Conservation (phyloP, 768 basidiomycete genomes). For the Amanita molliuscula region DNA sequence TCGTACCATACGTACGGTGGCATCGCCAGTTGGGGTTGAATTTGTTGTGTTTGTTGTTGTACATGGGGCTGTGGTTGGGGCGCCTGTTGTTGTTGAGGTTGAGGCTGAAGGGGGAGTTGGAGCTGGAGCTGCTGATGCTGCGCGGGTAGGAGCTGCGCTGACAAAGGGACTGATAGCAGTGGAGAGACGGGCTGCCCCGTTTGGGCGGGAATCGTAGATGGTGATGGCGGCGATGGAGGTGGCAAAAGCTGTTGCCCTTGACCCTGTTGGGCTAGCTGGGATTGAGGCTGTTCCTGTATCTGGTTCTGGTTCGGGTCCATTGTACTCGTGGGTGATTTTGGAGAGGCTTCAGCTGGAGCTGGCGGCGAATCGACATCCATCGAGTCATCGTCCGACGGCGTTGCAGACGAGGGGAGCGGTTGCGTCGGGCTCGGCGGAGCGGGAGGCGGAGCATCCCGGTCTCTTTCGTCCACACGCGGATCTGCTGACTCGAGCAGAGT, state of each 20-base stretch:
- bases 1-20: constrained; percentile 7
- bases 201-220: not conserved
- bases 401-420: not conserved
- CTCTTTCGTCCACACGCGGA: not conserved
- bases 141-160: not conserved
- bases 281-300: not conserved
- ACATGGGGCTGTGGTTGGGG: not conserved
- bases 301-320: not conserved
- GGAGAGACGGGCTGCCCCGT: not conserved
- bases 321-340: too few species aligned
- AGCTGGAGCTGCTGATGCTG: not conserved
- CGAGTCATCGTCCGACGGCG: not conserved
- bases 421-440: not conserved
- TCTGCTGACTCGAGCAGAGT: not conserved
- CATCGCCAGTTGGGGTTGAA: not conserved
- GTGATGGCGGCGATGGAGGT: not conserved
- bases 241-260: not conserved
- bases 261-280: not conserved
- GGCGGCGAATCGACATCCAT: constrained; percentile 1
- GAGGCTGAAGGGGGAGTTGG: not conserved
- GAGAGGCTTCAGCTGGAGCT: not conserved
- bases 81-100: too few species aligned
- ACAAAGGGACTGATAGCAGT: not conserved
- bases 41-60: constrained; percentile 7
- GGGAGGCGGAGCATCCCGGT: not conserved